Base-by-base conservation (phyloP, 352 stramenopile genomes). In the Globisporangium nodosum region DNA sequence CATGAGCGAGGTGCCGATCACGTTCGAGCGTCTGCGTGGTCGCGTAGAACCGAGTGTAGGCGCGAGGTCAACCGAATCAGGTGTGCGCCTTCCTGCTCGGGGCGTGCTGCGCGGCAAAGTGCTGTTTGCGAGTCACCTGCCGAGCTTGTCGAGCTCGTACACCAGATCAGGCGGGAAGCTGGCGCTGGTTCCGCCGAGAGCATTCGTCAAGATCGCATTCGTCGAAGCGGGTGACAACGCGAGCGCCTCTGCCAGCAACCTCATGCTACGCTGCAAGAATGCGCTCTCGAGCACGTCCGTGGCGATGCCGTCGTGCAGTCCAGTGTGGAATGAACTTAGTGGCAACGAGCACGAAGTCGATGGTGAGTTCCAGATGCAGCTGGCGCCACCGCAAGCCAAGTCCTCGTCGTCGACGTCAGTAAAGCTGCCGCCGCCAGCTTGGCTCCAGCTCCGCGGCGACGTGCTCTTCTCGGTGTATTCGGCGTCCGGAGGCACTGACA, bases 181-280 rank as follows among this genome's bases (percentile, higher is more conserved):
- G n/a, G 20, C 2, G 7, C 12, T 49, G 35, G n/a, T 15, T 33
- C 52, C 37, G 20, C 31, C 76, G 2, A 69, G 58, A 35, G 66
- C 75, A 1, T 85, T 84, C 40, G 76, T 86, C 5, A 66, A 72
- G 13, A 54, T 86, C 3, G 70, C 79, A 5, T 89, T 89, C 39
- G 72, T 81, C 1, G 74, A 88, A 39, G 73, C 68, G 12, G 52
- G 64, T 12, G 50, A 64, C 31, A 53, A 35, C 37, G 60, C 46
- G 7, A 46, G 18, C 46, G 16, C 27, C 3, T n/a, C 65, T 27
- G 42, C 18, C 11, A 71, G 50, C 21, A 70, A 53, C 35, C 55
- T 85, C 18, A 89, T 90, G 73, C 63, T 92, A 47, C 68, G 78
- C n/a, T 88, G 79, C 60, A 92, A 90, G 37, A 64, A 78, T 30